phyloP scores from a whole-genome alignment of 2,329 filamentous ascomycete species.

The Cladophialophora exuberans region DNA sequence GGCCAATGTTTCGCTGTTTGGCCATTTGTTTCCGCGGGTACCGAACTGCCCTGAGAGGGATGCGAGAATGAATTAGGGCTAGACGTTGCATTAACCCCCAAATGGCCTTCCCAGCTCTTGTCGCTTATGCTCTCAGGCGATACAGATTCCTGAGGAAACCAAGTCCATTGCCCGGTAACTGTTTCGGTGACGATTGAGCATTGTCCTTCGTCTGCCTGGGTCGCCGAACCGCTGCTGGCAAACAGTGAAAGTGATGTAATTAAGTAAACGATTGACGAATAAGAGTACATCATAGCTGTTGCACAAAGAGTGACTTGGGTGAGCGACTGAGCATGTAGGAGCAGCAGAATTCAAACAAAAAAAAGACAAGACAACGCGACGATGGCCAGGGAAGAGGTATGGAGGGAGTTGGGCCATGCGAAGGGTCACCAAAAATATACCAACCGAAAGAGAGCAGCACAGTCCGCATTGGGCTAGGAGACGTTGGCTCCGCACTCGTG shows the following conservation, averaged over 20 bases:
- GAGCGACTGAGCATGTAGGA: background rate
- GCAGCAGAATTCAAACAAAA: background rate
- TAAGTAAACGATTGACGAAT: background rate
- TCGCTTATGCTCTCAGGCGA: background rate
- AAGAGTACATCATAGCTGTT: background rate
- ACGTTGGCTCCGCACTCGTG: too few species aligned
- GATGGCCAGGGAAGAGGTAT: background rate
- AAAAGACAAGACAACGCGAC: background rate
- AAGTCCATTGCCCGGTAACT: background rate
- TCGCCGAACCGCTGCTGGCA: background rate
- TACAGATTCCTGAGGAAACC: background rate
- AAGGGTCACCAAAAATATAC: background rate
- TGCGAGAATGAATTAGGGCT: background rate
- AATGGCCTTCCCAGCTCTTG: background rate
- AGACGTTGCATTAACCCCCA: background rate
- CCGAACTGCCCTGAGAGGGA: background rate
- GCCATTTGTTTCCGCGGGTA: background rate
- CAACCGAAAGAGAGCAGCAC: too few species aligned
- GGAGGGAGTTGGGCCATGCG: background rate
- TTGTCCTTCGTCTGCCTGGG: background rate
- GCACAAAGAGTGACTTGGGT: background rate
- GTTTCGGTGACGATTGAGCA: background rate
- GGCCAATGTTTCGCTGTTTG: too few species aligned
- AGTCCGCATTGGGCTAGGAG: too few species aligned
- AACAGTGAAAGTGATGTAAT: background rate